These are phyloP conservation scores for Ceratobasidium sp. DNA, from an alignment of 1,284 basidiomycete genomes.

Conservation along the genomic window DNA sequence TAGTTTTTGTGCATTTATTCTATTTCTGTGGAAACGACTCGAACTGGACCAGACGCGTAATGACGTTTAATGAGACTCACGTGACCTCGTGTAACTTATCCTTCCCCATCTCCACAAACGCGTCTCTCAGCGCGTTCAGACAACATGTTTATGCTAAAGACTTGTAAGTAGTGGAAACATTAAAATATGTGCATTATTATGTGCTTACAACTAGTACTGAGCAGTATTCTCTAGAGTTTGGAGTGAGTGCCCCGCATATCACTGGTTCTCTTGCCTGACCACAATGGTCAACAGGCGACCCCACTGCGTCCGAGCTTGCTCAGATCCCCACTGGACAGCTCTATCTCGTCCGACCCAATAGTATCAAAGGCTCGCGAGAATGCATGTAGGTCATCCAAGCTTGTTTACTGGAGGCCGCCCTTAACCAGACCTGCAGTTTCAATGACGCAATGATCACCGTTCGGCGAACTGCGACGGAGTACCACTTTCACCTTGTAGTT, in stretches of 20 bases:
- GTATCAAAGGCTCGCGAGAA: constrained; percentile 90
- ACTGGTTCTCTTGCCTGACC: background rate
- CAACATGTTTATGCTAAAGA: constrained; percentile 81
- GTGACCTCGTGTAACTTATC: constrained; percentile 25
- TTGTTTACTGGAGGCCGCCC: background rate
- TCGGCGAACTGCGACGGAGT: constrained; percentile 79
- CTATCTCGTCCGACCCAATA: constrained; percentile 89
- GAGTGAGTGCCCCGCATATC: constrained; percentile 68
- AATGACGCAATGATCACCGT: constrained; percentile 96
- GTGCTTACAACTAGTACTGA: constrained; percentile 4
- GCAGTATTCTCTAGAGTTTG: constrained; percentile 93
- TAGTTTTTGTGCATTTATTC: background rate
- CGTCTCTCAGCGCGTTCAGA: constrained; percentile 15
- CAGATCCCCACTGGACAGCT: constrained; percentile 94
- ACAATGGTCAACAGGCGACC: constrained; percentile 52
- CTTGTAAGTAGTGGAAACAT: constrained; percentile 64
- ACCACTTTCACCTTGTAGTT: constrained; percentile 94
- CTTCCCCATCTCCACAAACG: constrained; percentile 36
- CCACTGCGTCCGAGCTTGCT: constrained; percentile 89
- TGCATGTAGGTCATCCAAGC: constrained; percentile 82
- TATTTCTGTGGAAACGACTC: background rate
- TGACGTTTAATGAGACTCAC: constrained; percentile 16
- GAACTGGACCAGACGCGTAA: background rate
- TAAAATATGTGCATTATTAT: constrained; percentile 46
- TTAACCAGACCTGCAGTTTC: constrained; percentile 67